phyloP scores from a whole-genome alignment of 2,329 filamentous ascomycete genomes.

The Penicillium sp. region DNA sequence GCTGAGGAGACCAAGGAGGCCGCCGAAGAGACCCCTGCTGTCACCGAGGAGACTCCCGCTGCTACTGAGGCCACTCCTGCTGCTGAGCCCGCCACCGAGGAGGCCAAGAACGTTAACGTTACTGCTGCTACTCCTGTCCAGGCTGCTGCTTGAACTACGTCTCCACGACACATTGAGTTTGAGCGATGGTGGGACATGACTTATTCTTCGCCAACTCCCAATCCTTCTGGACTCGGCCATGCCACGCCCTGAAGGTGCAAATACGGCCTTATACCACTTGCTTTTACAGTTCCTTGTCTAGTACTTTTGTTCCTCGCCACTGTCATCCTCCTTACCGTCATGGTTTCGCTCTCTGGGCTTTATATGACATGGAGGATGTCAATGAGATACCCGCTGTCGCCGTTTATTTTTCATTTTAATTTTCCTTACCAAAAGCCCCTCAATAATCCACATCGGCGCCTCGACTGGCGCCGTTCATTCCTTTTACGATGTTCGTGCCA shows the following conservation, averaged over 20 bases:
- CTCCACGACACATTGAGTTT: constrained; percentile 41
- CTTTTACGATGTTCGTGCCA: constrained; percentile 39
- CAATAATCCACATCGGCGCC: constrained; percentile 20
- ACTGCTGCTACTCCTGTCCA: constrained; percentile 42
- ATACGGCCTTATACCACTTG: constrained; percentile 25
- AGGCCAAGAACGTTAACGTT: constrained; percentile 40
- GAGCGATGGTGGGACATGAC: constrained; percentile 48
- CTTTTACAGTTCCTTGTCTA: constrained; percentile 19
- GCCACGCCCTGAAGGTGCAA: constrained; percentile 22
- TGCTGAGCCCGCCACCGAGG: constrained; percentile 34
- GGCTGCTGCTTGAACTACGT: constrained; percentile 47
- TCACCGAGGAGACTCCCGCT: constrained; percentile 27
- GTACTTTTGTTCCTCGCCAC: constrained; percentile 33
- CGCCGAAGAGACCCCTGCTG: constrained; percentile 17
- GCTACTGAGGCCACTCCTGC: constrained; percentile 29
- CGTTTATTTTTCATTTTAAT: constrained; percentile 18
- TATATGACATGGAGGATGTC: constrained; percentile 26
- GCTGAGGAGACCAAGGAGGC: constrained; percentile 35
- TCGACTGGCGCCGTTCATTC: constrained; percentile 32
- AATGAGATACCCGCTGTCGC: constrained; percentile 38
- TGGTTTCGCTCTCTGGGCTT: constrained; percentile 12
- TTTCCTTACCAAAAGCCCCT: constrained; percentile 17
- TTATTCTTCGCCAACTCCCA: constrained; percentile 32
- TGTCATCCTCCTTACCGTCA: constrained; percentile 24
- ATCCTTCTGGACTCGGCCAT: constrained; percentile 22